phyloP scores from a whole-genome alignment of 768 basidiomycete species.

The Boletus barrowsii region DNA sequence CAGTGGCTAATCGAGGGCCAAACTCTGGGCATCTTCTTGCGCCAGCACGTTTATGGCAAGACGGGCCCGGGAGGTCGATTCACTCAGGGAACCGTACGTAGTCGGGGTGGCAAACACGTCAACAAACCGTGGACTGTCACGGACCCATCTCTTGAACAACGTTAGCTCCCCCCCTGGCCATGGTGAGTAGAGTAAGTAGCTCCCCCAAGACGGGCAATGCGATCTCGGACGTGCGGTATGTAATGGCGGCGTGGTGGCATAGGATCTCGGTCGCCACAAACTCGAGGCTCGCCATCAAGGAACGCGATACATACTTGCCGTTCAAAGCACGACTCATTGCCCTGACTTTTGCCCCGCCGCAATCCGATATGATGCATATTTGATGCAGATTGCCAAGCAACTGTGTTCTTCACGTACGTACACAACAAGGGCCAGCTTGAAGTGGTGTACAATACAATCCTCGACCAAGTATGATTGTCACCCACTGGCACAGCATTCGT shows the following conservation, averaged over 20 bases:
- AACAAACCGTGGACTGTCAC: not conserved
- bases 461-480: conserved; percentile 1
- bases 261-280: not conserved
- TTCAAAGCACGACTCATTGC: not conserved
- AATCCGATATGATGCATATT: not conserved
- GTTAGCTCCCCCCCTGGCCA: not conserved
- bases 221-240: no score
- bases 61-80: conserved; percentile 1
- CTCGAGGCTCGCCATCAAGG: not conserved
- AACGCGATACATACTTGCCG: conserved; percentile 1
- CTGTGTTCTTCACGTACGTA: conserved; percentile 17
- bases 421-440: conserved; percentile 2
- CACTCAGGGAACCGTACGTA: conserved; percentile 2
- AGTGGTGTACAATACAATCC: not conserved
- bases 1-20: conserved; percentile 9
- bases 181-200: no score
- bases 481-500: conserved; percentile 14
- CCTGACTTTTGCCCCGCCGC: not conserved
- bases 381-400: conserved; percentile 29
- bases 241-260: no score
- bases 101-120: conserved; percentile 10
- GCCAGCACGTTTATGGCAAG: conserved; percentile 17
- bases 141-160: no score
- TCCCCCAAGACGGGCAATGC: no score
- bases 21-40: conserved; percentile 15